A percentile compares a stretch with the other conserved stretches of the same genome.
Conservation (phyloP, 495 filamentous ascomycete genomes). For the Daldinia decipiens region DNA sequence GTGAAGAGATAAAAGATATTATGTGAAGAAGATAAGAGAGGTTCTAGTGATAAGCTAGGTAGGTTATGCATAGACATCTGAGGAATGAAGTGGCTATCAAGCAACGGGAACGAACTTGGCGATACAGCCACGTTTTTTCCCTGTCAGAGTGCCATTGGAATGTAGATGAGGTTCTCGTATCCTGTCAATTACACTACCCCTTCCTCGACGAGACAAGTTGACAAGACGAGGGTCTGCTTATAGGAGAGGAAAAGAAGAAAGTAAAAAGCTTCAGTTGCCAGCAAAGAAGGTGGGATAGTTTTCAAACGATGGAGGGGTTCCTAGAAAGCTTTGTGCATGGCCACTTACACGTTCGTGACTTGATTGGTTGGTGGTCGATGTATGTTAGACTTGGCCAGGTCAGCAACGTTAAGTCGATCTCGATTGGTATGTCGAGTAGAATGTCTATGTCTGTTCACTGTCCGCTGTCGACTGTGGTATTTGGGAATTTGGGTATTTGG, state of each 20-base stretch:
- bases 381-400: slow-evolving; percentile 37
- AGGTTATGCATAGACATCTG: neutral
- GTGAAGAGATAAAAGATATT: slow-evolving; percentile 47
- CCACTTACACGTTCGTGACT: slow-evolving; percentile 38
- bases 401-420: slow-evolving; percentile 36
- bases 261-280: slow-evolving; percentile 5
- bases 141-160: slow-evolving; percentile 40
- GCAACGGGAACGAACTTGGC: slow-evolving; percentile 36
- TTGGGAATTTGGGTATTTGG: too few relatives aligned
- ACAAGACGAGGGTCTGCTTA: slow-evolving; percentile 13
- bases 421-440: slow-evolving; percentile 28
- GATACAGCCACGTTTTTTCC: slow-evolving; percentile 28
- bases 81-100: slow-evolving; percentile 22
- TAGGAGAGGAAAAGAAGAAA: neutral
- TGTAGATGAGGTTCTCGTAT: slow-evolving; percentile 17
- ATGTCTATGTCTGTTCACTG: slow-evolving; percentile 8
- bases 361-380: slow-evolving; percentile 34
- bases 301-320: slow-evolving; percentile 32
- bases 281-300: slow-evolving; percentile 15
- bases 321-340: slow-evolving; percentile 25
- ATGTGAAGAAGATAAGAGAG: slow-evolving; percentile 15
- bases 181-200: slow-evolving; percentile 15
- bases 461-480: neutral
- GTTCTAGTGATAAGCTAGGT: slow-evolving; percentile 17
- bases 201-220: slow-evolving; percentile 6